Base-by-base conservation (phyloP, 306 rosid genomes). In the Prunus kanzakura region DNA sequence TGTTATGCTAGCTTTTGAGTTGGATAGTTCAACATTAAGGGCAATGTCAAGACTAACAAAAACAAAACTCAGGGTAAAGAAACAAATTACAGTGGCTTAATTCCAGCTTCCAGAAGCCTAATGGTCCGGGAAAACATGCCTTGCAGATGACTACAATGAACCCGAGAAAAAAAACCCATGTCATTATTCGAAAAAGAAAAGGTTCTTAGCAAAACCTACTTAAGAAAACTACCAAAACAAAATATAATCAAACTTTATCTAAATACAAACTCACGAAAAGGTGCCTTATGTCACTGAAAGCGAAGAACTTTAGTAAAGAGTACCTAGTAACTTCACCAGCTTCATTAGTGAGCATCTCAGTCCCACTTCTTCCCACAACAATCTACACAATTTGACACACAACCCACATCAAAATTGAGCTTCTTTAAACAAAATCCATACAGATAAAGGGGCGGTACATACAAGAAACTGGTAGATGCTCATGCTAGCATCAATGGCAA, bases 281-380 rank as follows among this genome's bases (percentile, higher is more conserved):
- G 4, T 18, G 64, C 49, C 61, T 64, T 27, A 20, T 47, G 18
- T 56, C 2, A 56, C 20, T 22, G 3, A 30, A 77, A 62, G 41
- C 11, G 4, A 41, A 65, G 22, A 25, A 57, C 41, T 13, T 51
- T 38, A 38, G 43, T 7, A 8, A n/a, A 72, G 16, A 14, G 29
- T 27, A 94, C 98, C 98, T 95, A 52, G 98, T 95, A 78, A 95
- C 93, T 92, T 95, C 98, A 71, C 98, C 98, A 64, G 98, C 98
- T 84, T 95, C 98, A 78, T 95, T 95, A 69, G 97, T 95, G 41
- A 95, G 85, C 93, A 86, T 90, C 80, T 95, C 98, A 54, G 98
- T 84, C 78, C 98, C 98, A 71, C 69, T 90, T 82, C 98, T 89
- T 80, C 98, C 98, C 10, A 95, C 98, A 20, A 95, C 98, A 89